phyloP scores from a whole-genome alignment of 2,329 filamentous ascomycete species.

The Ceratocystis colombiana region DNA sequence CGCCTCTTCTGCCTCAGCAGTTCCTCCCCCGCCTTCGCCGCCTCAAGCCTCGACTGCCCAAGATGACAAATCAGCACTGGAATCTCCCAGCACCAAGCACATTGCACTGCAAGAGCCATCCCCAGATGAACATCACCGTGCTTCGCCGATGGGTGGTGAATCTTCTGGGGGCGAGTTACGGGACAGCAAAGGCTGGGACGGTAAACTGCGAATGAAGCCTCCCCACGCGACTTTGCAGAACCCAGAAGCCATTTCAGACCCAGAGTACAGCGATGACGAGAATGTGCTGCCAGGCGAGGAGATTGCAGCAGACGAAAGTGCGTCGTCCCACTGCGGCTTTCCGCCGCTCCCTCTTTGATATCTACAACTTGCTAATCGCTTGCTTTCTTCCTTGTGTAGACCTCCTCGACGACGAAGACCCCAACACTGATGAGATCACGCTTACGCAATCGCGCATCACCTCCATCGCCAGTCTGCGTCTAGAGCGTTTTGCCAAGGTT shows the following conservation, averaged over 20 bases:
- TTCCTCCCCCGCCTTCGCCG: neutral
- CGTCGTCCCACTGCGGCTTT: conserved; percentile 24
- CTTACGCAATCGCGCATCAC: conserved; percentile 77
- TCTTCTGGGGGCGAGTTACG: conserved; percentile 39
- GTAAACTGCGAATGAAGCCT: conserved; percentile 60
- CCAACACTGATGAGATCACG: conserved; percentile 66
- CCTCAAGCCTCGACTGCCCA: conserved; percentile 18
- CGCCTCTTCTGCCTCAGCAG: neutral
- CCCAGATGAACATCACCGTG: conserved; percentile 20
- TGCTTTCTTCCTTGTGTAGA: conserved; percentile 36
- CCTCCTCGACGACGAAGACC: conserved; percentile 50
- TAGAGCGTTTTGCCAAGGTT: conserved; percentile 72
- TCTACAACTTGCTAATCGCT: neutral
- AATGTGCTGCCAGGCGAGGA: conserved; percentile 60
- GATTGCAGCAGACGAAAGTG: conserved; percentile 74
- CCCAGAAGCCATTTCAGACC: conserved; percentile 71
- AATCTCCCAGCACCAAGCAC: conserved; percentile 29
- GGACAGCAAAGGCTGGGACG: conserved; percentile 68
- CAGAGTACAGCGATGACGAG: conserved; percentile 69
- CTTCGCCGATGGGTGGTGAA: conserved; percentile 29
- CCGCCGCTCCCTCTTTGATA: neutral
- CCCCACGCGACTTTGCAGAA: conserved; percentile 52
- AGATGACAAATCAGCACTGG: neutral
- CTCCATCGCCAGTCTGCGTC: conserved; percentile 64
- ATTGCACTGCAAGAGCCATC: conserved; percentile 42